phyloP scores from a whole-genome alignment of 73 alveolate genomes.

The Urostyla sp. region DNA sequence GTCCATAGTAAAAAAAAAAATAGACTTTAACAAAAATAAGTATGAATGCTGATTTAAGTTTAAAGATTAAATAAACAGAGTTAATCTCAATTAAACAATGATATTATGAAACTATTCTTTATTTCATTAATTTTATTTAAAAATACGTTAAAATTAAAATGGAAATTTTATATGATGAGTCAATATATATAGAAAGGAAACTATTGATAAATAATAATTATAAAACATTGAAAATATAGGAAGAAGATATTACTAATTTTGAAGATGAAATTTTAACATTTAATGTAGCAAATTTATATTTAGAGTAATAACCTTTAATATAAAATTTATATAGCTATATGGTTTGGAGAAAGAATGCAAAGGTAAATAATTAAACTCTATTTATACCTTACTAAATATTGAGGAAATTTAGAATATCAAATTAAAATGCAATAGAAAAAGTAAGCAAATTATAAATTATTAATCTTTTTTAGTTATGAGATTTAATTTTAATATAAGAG shows the following conservation, averaged over 20 bases:
- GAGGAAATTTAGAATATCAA: constrained; percentile 7
- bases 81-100: too few relatives aligned
- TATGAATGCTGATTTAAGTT: too few relatives aligned
- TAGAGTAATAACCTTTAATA: constrained; percentile 6
- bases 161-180: too few relatives aligned
- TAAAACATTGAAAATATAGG: not conserved
- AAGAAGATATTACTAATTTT: constrained; percentile 12
- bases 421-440: not conserved
- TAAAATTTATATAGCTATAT: not conserved
- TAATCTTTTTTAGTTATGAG: not conserved
- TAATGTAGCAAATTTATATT: not conserved
- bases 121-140: too few relatives aligned
- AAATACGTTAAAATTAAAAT: too few relatives aligned
- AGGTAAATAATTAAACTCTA: not conserved
- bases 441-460: not conserved
- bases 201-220: not conserved
- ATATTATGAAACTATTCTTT: too few relatives aligned
- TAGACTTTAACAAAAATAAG: too few relatives aligned
- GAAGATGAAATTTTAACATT: constrained; percentile 15
- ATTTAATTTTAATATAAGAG: not conserved
- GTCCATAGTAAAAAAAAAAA: too few relatives aligned
- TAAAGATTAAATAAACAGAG: too few relatives aligned
- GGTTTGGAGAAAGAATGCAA: not conserved
- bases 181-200: not conserved
- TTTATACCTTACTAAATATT: constrained; percentile 3